Evolutionary conservation across 768 basidiomycete genomes (phyloP), one percentile per base, ranked within the genome.

Genomic region (Calocybe gangraenosa): DNA sequence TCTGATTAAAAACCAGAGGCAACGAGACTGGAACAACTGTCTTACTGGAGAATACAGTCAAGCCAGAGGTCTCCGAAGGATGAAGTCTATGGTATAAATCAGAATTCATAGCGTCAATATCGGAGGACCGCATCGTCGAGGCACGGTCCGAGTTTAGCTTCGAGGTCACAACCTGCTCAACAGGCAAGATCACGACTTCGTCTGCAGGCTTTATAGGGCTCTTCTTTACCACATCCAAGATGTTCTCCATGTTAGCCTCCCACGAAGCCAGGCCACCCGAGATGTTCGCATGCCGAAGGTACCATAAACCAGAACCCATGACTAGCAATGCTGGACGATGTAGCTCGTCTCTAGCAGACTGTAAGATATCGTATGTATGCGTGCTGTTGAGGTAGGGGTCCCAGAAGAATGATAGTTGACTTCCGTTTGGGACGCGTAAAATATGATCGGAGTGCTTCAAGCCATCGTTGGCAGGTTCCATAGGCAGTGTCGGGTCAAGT

Each of bases 91-190:
- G 86, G 48, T 70, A 72, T 40, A 93, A 72, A 60, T 89, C 85
- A 2, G 86, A 83, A 62, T 96, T 95, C 91, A 96, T 93, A 32
- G 86, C 87, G 55, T 91, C 85, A 44, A 94, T 84, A 56, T 93
- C 89, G 11, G 84, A 76, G 19, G 79, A 71, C 45, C 78, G 78
- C 71, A 96, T 87, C 8, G 82, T 84, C 20, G 68, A 57, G 5
- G 79, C 77, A 43, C 90, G 76, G 21, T 82, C 79, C 2, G 67
- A 61, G 0, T 80, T 75, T 20, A 96, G 66, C 58, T 85, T 86
- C 10, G 76, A 74, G 30, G 75, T 53, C n/a, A 87, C 68, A 10
- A 89, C 70, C 35, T 83, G 75, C 54, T 87, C 80, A 17, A 94
- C 78, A 3, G 92, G 92, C 15, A 94, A 70, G 37, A 94, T 69